Conservation (phyloP, 345 rosid genomes). For the Clarkia xantiana region DNA sequence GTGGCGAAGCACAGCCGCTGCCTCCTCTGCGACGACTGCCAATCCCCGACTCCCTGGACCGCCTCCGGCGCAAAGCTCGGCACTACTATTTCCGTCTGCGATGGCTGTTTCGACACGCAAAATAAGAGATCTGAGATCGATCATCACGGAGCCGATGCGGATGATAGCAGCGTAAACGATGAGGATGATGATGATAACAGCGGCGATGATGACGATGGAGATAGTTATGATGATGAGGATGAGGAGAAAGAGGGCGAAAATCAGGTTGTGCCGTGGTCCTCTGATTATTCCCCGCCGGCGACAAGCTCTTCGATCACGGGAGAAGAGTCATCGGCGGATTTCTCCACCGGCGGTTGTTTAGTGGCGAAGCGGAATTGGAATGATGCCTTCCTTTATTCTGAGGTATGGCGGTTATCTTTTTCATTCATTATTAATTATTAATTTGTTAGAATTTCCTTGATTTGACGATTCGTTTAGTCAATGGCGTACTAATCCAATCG, state of each 20-base stretch:
- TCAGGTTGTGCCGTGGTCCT: too few relatives aligned
- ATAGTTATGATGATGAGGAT: constrained; percentile 7
- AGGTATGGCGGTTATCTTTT: too few relatives aligned
- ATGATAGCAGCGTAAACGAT: not conserved
- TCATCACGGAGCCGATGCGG: not conserved
- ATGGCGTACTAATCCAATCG: too few relatives aligned
- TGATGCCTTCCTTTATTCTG: too few relatives aligned
- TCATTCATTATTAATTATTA: too few relatives aligned
- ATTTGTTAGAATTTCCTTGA: too few relatives aligned
- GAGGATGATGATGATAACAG: not conserved
- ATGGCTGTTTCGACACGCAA: constrained; percentile 11
- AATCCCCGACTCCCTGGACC: constrained; percentile 32
- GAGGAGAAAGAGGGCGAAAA: not conserved
- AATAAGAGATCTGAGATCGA: not conserved
- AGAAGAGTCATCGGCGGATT: too few relatives aligned
- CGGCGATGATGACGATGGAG: not conserved
- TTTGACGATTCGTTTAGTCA: too few relatives aligned
- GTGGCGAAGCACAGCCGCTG: constrained; percentile 36
- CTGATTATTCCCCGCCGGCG: too few relatives aligned
- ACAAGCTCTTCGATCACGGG: too few relatives aligned
- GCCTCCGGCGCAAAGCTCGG: constrained; percentile 33
- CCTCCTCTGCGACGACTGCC: constrained; percentile 42
- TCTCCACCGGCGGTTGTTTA: too few relatives aligned
- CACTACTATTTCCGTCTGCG: constrained; percentile 27
- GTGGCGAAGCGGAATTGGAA: too few relatives aligned